These are phyloP conservation scores for Acaromyces ingoldii DNA, from an alignment of 1,284 basidiomycete genomes.

Conservation along the genomic window DNA sequence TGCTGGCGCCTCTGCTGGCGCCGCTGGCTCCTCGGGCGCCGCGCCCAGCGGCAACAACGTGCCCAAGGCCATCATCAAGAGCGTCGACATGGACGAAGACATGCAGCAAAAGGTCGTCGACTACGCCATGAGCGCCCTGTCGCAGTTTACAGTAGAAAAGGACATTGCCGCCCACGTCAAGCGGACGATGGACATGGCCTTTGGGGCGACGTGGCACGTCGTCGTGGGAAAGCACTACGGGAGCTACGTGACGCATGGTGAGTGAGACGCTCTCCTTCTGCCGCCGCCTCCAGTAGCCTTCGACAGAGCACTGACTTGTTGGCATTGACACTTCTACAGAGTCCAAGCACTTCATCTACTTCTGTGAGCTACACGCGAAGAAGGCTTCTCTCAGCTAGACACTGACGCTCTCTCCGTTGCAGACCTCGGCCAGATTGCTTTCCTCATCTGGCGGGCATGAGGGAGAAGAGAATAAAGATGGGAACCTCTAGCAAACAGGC, in stretches of 20 bases:
- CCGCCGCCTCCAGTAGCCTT: not conserved
- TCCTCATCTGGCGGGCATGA: slow-evolving; percentile 48
- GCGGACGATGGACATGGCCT: slow-evolving; percentile 88
- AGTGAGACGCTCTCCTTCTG: slow-evolving; percentile 47
- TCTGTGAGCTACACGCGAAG: slow-evolving; percentile 30
- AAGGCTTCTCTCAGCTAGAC: not conserved
- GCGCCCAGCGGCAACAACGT: too few relatives aligned
- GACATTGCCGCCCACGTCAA: slow-evolving; percentile 95
- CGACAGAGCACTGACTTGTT: not conserved
- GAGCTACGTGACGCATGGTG: slow-evolving; percentile 93
- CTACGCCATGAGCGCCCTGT: slow-evolving; percentile 74
- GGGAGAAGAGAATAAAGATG: too few relatives aligned
- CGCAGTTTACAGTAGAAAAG: slow-evolving; percentile 90
- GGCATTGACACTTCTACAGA: slow-evolving; percentile 17
- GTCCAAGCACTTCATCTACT: slow-evolving; percentile 51
- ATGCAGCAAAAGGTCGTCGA: slow-evolving; percentile 92
- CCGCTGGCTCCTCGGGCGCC: slow-evolving; percentile 13
- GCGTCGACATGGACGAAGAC: slow-evolving; percentile 92
- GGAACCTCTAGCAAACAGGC: too few relatives aligned
- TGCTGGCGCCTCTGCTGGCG: not conserved
- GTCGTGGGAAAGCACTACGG: slow-evolving; percentile 92
- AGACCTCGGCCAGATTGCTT: slow-evolving; percentile 49
- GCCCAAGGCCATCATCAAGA: slow-evolving; percentile 79
- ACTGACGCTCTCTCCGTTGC: slow-evolving; percentile 4
- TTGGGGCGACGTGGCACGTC: slow-evolving; percentile 93